Base-by-base conservation (phyloP, 2,329 filamentous ascomycete genomes). In the Arthrobotrys pseudoclavata region DNA sequence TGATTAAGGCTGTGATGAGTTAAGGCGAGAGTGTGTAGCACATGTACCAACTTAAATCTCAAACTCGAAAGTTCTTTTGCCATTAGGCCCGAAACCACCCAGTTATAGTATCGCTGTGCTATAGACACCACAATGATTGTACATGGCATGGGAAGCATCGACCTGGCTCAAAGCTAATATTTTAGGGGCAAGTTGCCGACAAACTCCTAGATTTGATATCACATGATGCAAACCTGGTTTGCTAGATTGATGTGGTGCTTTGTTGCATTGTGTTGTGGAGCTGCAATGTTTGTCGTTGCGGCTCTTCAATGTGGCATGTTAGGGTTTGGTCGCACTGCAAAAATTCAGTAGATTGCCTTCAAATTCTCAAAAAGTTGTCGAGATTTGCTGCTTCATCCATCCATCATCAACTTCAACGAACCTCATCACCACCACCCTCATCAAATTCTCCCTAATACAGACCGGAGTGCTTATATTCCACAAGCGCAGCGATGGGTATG, bases 401-500 rank as follows among this genome's bases (percentile, higher is more conserved):
- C 71, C n/a, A 71, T 53, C 74, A 69, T 57, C 78, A 75, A 62
- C 66, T 61, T 68, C 69, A 68, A 42, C 76, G 13, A 53, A 67
- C 64, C 31, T 47, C 63, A 45, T 68, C 72, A 52, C 68, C 66
- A 57, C 68, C 50, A 40, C 45, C 62, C 42, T 63, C 20, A 60
- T 60, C 52, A 37, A n/a, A 76, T 69, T 42, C 63, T 60, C 67
- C 42, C 31, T 70, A 66, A 24, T 76, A 52, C 22, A 57, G 77
- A 80, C 80, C 80, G 80, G 80, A 80, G 80, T 80, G 79, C 80
- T 79, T 79, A 42, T 47, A 74, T 64, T 69, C 47, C 55, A 76
- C 72, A 80, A 80, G 79, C 79, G 79, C 79, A 80, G 80, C 74
- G 80, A 80, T 80, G 80, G 80, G 80, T 79, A 80, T 20, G 70